Conservation (phyloP, 2,329 filamentous ascomycete species). For the Podosphaera fusca region DNA sequence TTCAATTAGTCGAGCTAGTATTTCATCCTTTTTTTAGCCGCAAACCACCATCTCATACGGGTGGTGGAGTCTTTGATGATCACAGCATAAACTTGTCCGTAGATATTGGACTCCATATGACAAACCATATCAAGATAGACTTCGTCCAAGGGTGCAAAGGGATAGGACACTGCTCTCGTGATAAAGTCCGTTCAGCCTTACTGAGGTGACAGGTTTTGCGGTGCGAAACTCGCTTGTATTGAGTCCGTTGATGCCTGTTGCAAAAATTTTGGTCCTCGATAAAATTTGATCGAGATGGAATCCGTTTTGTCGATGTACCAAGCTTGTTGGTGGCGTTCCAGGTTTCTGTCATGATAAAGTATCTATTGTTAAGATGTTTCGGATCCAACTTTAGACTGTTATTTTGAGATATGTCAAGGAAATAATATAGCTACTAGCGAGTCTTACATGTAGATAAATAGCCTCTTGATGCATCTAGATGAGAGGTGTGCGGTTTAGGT, state of each 20-base stretch:
- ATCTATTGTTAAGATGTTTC: no score
- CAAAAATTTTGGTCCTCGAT: no score
- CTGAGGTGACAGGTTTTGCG: not conserved
- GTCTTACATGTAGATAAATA: no score
- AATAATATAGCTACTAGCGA: no score
- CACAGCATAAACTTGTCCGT: not conserved
- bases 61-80: not conserved
- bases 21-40: not conserved
- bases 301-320: not conserved
- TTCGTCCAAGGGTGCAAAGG: not conserved
- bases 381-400: no score
- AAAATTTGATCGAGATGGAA: no score
- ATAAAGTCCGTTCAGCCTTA: not conserved
- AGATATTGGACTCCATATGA: not conserved
- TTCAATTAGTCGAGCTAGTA: not conserved
- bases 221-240: not conserved
- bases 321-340: no score
- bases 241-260: no score
- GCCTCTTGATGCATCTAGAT: no score
- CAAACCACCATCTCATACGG: not conserved
- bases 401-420: no score
- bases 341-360: no score
- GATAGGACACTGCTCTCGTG: not conserved
- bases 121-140: not conserved
- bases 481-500: no score